phyloP scores from a whole-genome alignment of 495 filamentous ascomycete genomes.

The Astrocystis sublimbata region DNA sequence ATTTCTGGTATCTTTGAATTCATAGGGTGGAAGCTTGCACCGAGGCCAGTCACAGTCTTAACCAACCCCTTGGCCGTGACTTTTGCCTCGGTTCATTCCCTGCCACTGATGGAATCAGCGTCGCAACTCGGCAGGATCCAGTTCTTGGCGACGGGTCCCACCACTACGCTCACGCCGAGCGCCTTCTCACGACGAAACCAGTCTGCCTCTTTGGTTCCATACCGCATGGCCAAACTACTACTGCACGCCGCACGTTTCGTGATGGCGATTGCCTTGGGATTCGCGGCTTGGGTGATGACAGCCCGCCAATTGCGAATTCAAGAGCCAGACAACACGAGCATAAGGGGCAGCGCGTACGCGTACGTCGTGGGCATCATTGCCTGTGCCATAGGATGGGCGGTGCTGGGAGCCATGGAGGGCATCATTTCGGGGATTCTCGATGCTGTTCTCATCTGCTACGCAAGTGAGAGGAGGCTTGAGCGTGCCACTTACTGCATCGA shows the following conservation, averaged over 20 bases:
- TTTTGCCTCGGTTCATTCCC: constrained; percentile 91
- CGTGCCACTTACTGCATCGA: constrained; percentile 84
- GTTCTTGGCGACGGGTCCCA: constrained; percentile 64
- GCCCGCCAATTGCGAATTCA: constrained; percentile 66
- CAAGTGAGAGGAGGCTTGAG: constrained; percentile 73
- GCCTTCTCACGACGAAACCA: constrained; percentile 53
- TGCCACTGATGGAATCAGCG: constrained; percentile 72
- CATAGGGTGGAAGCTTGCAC: constrained; percentile 52
- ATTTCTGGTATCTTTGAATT: constrained; percentile 41
- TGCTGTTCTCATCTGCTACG: constrained; percentile 90
- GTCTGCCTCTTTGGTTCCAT: constrained; percentile 58
- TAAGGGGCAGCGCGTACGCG: constrained; percentile 86
- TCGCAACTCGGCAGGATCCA: constrained; percentile 74
- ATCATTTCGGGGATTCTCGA: constrained; percentile 90
- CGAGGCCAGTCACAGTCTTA: constrained; percentile 77
- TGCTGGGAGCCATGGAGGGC: constrained; percentile 93
- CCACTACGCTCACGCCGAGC: constrained; percentile 61
- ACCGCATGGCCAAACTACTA: constrained; percentile 86
- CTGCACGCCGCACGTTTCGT: constrained; percentile 87
- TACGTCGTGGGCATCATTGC: constrained; percentile 93
- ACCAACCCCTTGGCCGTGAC: constrained; percentile 90
- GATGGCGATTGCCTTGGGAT: constrained; percentile 84
- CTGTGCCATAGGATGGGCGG: constrained; percentile 90
- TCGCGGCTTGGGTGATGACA: constrained; percentile 96
- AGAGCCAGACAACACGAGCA: constrained; percentile 48